Evolutionary conservation across 495 filamentous ascomycete species (phyloP), one percentile per base, ranked within the genome.

Genomic region (Cercophora newfieldiana): DNA sequence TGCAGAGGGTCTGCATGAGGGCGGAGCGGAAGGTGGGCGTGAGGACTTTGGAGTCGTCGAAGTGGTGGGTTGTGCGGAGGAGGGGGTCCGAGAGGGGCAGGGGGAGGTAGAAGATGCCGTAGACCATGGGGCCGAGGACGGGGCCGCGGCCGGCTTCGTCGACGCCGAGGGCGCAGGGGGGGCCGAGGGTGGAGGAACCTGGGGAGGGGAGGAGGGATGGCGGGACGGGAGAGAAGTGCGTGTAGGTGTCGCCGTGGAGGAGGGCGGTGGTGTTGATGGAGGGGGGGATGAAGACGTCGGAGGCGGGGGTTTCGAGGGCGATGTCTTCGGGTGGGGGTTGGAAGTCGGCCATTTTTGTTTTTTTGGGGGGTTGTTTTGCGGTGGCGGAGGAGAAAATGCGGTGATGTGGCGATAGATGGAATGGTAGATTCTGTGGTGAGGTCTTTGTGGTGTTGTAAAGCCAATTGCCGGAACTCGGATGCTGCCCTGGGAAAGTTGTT

Each of bases 101-200:
- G 0, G 93, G 93, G 0, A 97, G 85, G 80, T 93, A 97, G 81
- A 94, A 90, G 69, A 93, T 84, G 64, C 89, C 90, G 82, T 98
- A 98, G 67, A 98, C 94, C 95, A 99, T 99, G 12, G 95, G 94
- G 1, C 95, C 95, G 3, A 99, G 84, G 7, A 98, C 96, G 21
- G 95, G 96, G 7, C 95, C 95, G 66, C 95, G 88, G 55, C 95
- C 95, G 63, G 95, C 95, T 83, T 99, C 95, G 75, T 99, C 95
- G 57, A 99, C 89, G 37, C 95, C 95, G 19, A 99, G 83, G 30
- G 72, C 74, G 75, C 75, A 82, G 26, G 79, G 72, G 16, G 67
- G 66, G 59, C 73, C 74, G 31, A 69, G 14, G 26, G 67, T 51
- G 12, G 75, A 65, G 33, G 69, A 64, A 30, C 28, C 37, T n/a